Evolutionary conservation across 2,329 filamentous ascomycete genomes (phyloP).

Genomic region (Calycina herbarum): DNA sequence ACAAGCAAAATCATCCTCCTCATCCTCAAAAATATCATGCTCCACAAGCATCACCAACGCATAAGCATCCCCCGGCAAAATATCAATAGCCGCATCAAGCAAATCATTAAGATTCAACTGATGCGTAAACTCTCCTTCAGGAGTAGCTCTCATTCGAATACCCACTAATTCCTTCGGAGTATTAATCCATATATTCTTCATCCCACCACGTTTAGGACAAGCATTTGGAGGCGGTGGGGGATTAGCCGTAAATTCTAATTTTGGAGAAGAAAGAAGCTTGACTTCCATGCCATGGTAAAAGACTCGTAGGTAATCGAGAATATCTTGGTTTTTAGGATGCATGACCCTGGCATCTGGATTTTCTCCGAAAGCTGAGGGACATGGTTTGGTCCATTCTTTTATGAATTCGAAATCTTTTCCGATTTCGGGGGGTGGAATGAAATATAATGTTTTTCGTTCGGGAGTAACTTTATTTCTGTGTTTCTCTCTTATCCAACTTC

Average conservation of each 20-base stretch:
- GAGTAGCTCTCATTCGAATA: slow-evolving; percentile 28
- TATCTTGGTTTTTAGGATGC: slow-evolving; percentile 19
- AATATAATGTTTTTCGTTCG: slow-evolving; percentile 28
- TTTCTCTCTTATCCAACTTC: slow-evolving; percentile 25
- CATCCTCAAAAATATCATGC: slow-evolving; percentile 35
- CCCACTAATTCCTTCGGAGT: slow-evolving; percentile 19
- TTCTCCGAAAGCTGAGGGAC: background rate
- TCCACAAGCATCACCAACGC: slow-evolving; percentile 32
- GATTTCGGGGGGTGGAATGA: slow-evolving; percentile 26
- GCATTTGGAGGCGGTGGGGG: slow-evolving; percentile 8
- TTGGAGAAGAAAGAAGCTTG: slow-evolving; percentile 23
- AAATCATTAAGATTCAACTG: slow-evolving; percentile 34
- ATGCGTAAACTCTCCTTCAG: slow-evolving; percentile 24
- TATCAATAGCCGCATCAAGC: slow-evolving; percentile 31
- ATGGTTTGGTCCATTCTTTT: slow-evolving; percentile 16
- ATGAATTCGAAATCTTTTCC: slow-evolving; percentile 16
- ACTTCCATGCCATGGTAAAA: slow-evolving; percentile 33
- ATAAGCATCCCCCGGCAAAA: slow-evolving; percentile 32
- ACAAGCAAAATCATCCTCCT: slow-evolving; percentile 67
- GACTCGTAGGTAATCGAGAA: slow-evolving; percentile 29
- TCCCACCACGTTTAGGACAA: slow-evolving; percentile 1
- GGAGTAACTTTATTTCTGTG: slow-evolving; percentile 27
- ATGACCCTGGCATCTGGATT: background rate
- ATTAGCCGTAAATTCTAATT: slow-evolving; percentile 22
- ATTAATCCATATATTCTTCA: slow-evolving; percentile 14